These are phyloP conservation scores for Marsdenia floribunda DNA, from an alignment of 257 asterid genomes.

Conservation along the genomic window DNA sequence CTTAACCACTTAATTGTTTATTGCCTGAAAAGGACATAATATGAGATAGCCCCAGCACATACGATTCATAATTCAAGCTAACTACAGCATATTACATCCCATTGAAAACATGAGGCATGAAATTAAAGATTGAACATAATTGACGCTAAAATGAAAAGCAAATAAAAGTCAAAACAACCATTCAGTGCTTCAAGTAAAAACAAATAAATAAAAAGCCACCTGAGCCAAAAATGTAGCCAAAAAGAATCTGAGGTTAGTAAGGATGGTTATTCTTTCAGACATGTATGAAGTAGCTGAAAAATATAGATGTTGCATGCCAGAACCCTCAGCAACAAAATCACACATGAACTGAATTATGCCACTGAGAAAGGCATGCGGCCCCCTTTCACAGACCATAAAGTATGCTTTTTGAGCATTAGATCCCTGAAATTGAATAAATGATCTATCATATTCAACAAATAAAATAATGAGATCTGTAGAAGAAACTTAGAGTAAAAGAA, in stretches of 20 bases:
- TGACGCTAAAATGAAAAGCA: background rate
- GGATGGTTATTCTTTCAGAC: constrained; percentile 75
- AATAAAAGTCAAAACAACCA: background rate
- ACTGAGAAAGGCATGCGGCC: constrained; percentile 76
- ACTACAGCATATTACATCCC: background rate
- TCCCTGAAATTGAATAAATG: constrained; percentile 40
- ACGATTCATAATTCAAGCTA: background rate
- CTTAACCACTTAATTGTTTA: background rate
- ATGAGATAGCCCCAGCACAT: background rate
- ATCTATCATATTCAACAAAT: background rate
- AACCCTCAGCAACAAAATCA: constrained; percentile 55
- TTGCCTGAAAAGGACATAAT: background rate
- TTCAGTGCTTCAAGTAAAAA: background rate
- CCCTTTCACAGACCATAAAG: constrained; percentile 91
- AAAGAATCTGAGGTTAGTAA: constrained; percentile 64
- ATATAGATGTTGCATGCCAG: constrained; percentile 55
- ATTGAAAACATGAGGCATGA: background rate
- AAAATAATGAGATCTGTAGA: background rate
- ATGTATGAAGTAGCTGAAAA: constrained; percentile 70
- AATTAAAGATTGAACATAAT: background rate
- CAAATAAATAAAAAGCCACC: constrained; percentile 37
- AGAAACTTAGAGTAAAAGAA: background rate
- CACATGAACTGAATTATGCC: constrained; percentile 64
- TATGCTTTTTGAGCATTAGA: constrained; percentile 71
- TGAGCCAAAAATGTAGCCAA: constrained; percentile 85